A percentile compares a stretch with the other conserved stretches of the same genome.
Evolutionary conservation across 306 rosid species (phyloP).

Genomic region (Medicago ruthenica): DNA sequence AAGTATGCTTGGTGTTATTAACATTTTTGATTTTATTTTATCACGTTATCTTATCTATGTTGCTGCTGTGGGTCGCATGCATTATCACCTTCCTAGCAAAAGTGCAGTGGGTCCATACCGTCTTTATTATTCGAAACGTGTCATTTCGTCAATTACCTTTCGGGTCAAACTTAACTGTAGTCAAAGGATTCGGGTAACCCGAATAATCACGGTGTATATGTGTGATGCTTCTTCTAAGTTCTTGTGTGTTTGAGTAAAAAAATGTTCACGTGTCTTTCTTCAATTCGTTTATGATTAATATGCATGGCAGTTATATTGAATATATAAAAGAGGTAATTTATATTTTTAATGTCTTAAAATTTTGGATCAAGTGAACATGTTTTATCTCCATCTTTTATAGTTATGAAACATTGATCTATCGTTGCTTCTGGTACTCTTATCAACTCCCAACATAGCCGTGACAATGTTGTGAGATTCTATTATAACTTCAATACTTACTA

Average conservation of each 20-base stretch:
- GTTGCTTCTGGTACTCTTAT: too few relatives aligned
- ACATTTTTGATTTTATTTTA: conserved; percentile 16
- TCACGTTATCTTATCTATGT: conserved; percentile 39
- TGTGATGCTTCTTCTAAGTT: not conserved
- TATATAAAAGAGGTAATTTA: too few relatives aligned
- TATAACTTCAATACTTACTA: too few relatives aligned
- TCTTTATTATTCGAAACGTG: conserved; percentile 45
- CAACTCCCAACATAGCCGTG: too few relatives aligned
- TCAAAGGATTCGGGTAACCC: conserved; percentile 22
- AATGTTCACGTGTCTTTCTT: too few relatives aligned
- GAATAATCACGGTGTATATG: not conserved
- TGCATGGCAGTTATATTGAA: not conserved
- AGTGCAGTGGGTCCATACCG: conserved; percentile 2
- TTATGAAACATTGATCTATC: too few relatives aligned
- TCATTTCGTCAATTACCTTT: conserved; percentile 22
- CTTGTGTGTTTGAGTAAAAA: too few relatives aligned
- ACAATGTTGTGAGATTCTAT: too few relatives aligned
- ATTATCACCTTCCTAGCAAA: conserved; percentile 1
- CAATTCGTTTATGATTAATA: too few relatives aligned
- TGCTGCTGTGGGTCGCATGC: not conserved
- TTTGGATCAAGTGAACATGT: too few relatives aligned
- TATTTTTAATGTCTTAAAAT: too few relatives aligned
- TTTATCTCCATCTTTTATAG: too few relatives aligned
- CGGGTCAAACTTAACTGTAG: conserved; percentile 38
- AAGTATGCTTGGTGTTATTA: conserved; percentile 27